Percentiles rank a stretch among this genome's conserved stretches.
These are phyloP conservation scores for Naganishia liquefaciens DNA, from an alignment of 1,284 basidiomycete genomes.

Conservation along the genomic window DNA sequence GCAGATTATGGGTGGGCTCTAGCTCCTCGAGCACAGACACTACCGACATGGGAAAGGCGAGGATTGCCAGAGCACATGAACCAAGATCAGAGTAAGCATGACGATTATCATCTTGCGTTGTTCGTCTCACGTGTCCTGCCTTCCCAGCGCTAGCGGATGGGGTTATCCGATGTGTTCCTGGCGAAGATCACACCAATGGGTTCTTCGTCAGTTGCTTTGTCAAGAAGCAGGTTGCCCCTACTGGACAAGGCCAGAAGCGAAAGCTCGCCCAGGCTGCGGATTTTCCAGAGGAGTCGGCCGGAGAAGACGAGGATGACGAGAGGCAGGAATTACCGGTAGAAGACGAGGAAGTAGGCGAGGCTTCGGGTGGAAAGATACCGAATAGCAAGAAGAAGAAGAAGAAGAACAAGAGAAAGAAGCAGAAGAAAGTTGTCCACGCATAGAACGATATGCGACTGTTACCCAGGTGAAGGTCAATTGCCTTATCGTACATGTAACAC, in stretches of 20 bases:
- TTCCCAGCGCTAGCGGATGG: conserved; percentile 63
- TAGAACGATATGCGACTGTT: not conserved
- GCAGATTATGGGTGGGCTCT: conserved; percentile 63
- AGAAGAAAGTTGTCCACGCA: conserved; percentile 19
- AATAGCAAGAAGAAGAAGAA: conserved; percentile 18
- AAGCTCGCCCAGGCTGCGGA: conserved; percentile 4
- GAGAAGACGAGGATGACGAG: conserved; percentile 5
- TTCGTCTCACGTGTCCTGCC: conserved; percentile 8
- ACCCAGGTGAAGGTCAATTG: no score
- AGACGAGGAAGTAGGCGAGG: not conserved
- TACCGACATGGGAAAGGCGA: conserved; percentile 76
- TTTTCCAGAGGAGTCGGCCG: not conserved
- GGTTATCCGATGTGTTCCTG: conserved; percentile 79
- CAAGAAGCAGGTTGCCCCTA: not conserved
- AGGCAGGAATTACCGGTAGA: not conserved
- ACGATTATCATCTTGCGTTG: not conserved
- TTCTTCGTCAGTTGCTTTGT: conserved; percentile 92
- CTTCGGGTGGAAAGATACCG: not conserved
- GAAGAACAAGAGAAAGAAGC: conserved; percentile 33
- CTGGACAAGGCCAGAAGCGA: conserved; percentile 5
- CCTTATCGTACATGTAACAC: no score
- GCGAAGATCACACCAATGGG: conserved; percentile 85
- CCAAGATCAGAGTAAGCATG: conserved; percentile 43
- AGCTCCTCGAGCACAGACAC: conserved; percentile 64
- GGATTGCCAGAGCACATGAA: conserved; percentile 68